Evolutionary conservation across 192 early-diverging fungal genomes (phyloP).

Genomic region (Globomyces pollinis-pini): DNA sequence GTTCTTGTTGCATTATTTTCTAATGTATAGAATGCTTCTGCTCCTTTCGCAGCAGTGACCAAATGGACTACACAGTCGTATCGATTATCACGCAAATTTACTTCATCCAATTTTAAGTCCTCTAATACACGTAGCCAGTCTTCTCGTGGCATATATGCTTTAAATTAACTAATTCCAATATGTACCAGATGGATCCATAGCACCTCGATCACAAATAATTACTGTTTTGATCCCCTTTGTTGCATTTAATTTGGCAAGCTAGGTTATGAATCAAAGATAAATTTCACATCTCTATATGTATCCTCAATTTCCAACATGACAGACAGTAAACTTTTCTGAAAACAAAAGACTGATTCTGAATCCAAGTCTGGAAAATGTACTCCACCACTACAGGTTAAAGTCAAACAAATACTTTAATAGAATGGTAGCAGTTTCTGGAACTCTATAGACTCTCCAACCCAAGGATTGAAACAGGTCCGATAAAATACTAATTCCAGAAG

Average conservation of each 20-base stretch:
- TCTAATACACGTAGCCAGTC: conserved; percentile 23
- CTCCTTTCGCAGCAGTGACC: conserved; percentile 40
- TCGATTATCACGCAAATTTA: conserved; percentile 25
- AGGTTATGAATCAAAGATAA: too few species aligned
- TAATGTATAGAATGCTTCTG: conserved; percentile 26
- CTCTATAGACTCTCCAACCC: conserved; percentile 33
- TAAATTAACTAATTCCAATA: too few species aligned
- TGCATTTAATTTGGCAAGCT: conserved; percentile 26
- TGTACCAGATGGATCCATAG: conserved; percentile 37
- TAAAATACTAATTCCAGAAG: conserved; percentile 22
- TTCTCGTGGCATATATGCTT: conserved; percentile 23
- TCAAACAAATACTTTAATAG: too few species aligned
- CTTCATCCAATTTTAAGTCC: conserved; percentile 29
- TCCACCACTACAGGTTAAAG: conserved; percentile 15
- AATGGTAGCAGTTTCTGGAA: conserved; percentile 39
- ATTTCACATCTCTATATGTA: conserved; percentile 29
- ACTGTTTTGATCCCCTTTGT: conserved; percentile 29
- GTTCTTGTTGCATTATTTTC: conserved; percentile 25
- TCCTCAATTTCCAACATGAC: conserved; percentile 33
- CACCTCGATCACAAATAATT: conserved; percentile 36
- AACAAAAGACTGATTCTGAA: conserved; percentile 15
- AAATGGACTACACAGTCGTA: conserved; percentile 35
- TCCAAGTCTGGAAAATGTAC: neutral
- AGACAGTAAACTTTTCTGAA: conserved; percentile 24
- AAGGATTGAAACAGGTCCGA: conserved; percentile 22